These are phyloP conservation scores for Lichtheimia ornata DNA, from an alignment of 371 early-diverging fungal genomes.

Conservation along the genomic window DNA sequence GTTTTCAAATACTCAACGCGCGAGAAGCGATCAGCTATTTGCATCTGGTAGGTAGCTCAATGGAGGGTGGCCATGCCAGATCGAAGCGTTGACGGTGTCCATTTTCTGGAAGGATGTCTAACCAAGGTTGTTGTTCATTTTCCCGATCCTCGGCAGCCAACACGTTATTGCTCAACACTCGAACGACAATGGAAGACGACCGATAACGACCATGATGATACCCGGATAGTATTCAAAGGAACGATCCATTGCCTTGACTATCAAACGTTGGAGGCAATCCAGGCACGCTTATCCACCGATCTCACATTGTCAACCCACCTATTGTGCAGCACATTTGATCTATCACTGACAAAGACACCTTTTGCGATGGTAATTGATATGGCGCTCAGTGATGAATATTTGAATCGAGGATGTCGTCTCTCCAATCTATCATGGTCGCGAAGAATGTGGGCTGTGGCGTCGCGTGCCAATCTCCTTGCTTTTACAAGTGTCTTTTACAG, in stretches of 20 bases:
- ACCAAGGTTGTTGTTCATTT: slow-evolving; percentile 3
- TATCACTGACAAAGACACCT: neutral
- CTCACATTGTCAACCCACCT: neutral
- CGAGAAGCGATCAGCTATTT: neutral
- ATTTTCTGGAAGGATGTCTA: slow-evolving; percentile 1
- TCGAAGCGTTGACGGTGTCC: neutral
- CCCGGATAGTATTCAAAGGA: neutral
- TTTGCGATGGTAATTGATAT: slow-evolving; percentile 3
- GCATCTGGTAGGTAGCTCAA: neutral
- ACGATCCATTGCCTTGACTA: slow-evolving; percentile 8
- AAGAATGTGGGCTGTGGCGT: slow-evolving; percentile 32
- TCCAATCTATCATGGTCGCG: slow-evolving; percentile 14
- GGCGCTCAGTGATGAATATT: slow-evolving; percentile 2
- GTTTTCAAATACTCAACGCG: slow-evolving; percentile 5
- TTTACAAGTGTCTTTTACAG: slow-evolving; percentile 48
- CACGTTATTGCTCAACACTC: neutral
- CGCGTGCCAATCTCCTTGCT: slow-evolving; percentile 32
- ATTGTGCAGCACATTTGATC: neutral
- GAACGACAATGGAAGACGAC: neutral
- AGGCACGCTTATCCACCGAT: neutral
- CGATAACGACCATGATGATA: neutral
- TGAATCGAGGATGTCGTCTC: slow-evolving; percentile 6
- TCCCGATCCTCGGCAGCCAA: slow-evolving; percentile 8
- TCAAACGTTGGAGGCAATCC: slow-evolving; percentile 11
- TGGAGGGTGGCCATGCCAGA: neutral